Percentiles rank a stretch among this genome's conserved stretches.
Conservation (phyloP, 306 rosid species). For the Pterocarpus santalinus region DNA sequence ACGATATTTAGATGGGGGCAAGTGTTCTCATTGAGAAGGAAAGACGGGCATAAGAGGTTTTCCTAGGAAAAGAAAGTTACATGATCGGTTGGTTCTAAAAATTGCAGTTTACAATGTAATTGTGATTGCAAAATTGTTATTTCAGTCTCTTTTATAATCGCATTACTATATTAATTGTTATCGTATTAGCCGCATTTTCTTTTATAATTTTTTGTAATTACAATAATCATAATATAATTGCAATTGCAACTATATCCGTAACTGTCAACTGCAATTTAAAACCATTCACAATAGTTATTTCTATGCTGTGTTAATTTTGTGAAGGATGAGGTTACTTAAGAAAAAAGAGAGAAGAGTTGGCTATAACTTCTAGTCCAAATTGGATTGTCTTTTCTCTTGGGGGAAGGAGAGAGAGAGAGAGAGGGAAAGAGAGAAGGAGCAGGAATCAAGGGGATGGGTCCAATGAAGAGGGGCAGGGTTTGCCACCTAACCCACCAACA, state of each 20-base stretch:
- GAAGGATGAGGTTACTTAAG: constrained; percentile 56
- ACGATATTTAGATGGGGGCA: constrained; percentile 44
- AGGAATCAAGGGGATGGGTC: constrained; percentile 96
- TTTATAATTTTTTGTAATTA: no score
- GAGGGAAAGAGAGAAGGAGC: constrained; percentile 50
- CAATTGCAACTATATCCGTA: no score
- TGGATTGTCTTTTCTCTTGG: constrained; percentile 46
- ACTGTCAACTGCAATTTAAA: no score
- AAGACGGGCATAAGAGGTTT: constrained; percentile 20
- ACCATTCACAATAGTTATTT: neutral
- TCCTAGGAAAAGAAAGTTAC: constrained; percentile 37
- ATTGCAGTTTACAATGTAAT: no score
- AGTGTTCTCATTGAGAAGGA: constrained; percentile 42
- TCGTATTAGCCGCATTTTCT: no score
- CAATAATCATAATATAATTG: no score
- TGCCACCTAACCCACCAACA: constrained; percentile 99
- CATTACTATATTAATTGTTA: no score
- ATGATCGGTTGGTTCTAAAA: neutral
- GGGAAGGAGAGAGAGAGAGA: constrained; percentile 10
- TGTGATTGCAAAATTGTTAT: no score
- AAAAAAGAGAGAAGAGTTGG: constrained; percentile 71
- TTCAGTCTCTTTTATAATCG: no score
- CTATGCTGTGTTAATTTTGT: constrained; percentile 39
- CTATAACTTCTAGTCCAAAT: constrained; percentile 58
- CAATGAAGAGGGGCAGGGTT: constrained; percentile 91